phyloP scores from a whole-genome alignment of 148 eudicot species.

The Amaranthus cruentus region DNA sequence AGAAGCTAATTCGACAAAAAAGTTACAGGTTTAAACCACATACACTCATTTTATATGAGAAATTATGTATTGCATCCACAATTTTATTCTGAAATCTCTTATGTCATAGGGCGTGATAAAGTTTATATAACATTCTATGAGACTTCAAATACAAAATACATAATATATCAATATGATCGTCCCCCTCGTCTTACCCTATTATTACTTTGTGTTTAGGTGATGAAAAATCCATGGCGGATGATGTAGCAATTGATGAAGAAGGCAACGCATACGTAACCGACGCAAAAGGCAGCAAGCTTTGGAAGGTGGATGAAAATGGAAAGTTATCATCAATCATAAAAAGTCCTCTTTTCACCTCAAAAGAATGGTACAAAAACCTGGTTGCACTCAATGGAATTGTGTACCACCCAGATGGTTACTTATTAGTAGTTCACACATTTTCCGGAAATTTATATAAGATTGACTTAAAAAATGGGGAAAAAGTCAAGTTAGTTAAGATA shows the following conservation, averaged over 20 bases:
- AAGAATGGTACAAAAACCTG: constrained; percentile 70
- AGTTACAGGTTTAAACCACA: too few species aligned
- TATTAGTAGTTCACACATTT: constrained; percentile 65
- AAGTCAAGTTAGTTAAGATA: constrained; percentile 42
- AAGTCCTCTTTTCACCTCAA: constrained; percentile 67
- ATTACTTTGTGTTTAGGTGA: constrained; percentile 32
- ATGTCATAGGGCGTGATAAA: too few species aligned
- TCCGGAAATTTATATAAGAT: constrained; percentile 69
- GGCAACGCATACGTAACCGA: constrained; percentile 92
- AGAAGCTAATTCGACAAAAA: too few species aligned
- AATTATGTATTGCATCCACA: too few species aligned
- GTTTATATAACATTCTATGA: too few species aligned
- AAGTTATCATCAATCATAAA: constrained; percentile 37
- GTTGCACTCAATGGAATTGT: constrained; percentile 74
- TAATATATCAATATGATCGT: constrained; percentile 17
- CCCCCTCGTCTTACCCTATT: constrained; percentile 61
- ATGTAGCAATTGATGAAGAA: constrained; percentile 65
- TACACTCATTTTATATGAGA: too few species aligned
- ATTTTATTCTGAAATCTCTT: too few species aligned
- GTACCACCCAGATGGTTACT: constrained; percentile 76
- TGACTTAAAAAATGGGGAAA: constrained; percentile 26
- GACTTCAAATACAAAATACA: too few species aligned
- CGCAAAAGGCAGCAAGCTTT: constrained; percentile 53
- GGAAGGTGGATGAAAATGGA: constrained; percentile 64
- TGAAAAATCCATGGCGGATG: constrained; percentile 73